Conservation (phyloP, 805 yeast genomes). For the Barnettozyma wickerhamii region DNA sequence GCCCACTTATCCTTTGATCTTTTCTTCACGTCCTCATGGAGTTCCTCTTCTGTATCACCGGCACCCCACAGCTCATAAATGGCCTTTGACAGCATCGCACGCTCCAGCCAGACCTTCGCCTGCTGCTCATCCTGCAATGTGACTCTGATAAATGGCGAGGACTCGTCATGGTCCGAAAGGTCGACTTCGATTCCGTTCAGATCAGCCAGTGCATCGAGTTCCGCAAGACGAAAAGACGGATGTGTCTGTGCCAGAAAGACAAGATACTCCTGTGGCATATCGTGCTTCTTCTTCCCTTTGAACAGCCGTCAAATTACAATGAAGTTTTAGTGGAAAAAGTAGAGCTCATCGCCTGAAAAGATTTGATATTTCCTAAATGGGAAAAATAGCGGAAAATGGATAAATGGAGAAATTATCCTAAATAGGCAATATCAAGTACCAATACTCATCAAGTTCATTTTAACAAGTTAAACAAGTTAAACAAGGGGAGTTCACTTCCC, state of each 20-base stretch:
- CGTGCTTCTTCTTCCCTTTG: neutral
- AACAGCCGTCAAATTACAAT: too few relatives aligned
- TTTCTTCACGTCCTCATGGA: conserved; percentile 46
- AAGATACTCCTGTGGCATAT: conserved; percentile 53
- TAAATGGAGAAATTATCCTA: too few relatives aligned
- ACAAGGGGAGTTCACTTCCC: too few relatives aligned
- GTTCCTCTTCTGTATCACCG: conserved; percentile 48
- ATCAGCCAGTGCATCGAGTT: conserved; percentile 79
- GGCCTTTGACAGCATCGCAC: conserved; percentile 69
- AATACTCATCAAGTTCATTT: too few relatives aligned
- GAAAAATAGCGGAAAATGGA: too few relatives aligned
- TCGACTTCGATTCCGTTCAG: conserved; percentile 53
- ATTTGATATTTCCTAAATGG: neutral
- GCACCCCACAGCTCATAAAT: conserved; percentile 85
- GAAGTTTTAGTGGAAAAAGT: neutral
- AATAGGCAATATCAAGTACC: too few relatives aligned
- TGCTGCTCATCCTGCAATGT: conserved; percentile 60
- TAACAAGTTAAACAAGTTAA: too few relatives aligned
- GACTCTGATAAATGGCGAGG: conserved; percentile 68
- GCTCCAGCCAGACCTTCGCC: conserved; percentile 57
- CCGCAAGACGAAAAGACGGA: conserved; percentile 73
- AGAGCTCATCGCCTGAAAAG: conserved; percentile 3
- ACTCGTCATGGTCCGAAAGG: conserved; percentile 50
- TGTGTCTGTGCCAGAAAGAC: conserved; percentile 86
- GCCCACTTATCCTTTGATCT: conserved; percentile 23